Conservation (phyloP, 306 rosid species). For the Datisca glomerata region DNA sequence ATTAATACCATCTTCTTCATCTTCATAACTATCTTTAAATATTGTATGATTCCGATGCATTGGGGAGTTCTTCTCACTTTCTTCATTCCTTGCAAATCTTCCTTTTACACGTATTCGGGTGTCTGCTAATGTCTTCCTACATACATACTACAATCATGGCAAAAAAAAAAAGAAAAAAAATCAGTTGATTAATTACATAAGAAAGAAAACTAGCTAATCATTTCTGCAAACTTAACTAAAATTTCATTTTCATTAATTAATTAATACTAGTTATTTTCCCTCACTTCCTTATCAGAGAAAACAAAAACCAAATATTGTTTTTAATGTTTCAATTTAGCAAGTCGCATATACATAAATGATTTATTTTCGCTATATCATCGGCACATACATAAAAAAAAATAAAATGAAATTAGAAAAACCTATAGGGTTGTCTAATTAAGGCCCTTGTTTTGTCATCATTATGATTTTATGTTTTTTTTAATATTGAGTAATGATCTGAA, state of each 20-base stretch:
- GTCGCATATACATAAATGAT: too few relatives aligned
- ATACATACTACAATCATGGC: conserved; percentile 4
- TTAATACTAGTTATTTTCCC: not conserved
- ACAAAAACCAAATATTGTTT: not conserved
- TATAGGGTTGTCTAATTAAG: too few relatives aligned
- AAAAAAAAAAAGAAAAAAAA: not conserved
- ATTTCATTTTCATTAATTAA: not conserved
- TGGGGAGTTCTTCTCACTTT: conserved; percentile 3
- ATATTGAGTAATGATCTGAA: too few relatives aligned
- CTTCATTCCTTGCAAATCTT: conserved; percentile 13
- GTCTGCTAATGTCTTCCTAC: conserved; percentile 15
- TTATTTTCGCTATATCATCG: too few relatives aligned
- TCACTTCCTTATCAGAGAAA: not conserved
- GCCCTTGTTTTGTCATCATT: too few relatives aligned
- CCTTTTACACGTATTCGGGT: conserved; percentile 8
- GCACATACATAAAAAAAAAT: too few relatives aligned
- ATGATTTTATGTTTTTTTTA: too few relatives aligned
- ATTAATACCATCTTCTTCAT: not conserved
- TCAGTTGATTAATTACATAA: not conserved
- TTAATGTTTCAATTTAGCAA: too few relatives aligned
- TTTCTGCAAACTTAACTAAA: conserved; percentile 2
- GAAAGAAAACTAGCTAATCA: not conserved
- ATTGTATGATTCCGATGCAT: not conserved
- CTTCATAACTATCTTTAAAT: not conserved
- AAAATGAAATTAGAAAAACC: too few relatives aligned